Evolutionary conservation across 257 asterid genomes (phyloP).

Genomic region (Solanum gandarillasii): DNA sequence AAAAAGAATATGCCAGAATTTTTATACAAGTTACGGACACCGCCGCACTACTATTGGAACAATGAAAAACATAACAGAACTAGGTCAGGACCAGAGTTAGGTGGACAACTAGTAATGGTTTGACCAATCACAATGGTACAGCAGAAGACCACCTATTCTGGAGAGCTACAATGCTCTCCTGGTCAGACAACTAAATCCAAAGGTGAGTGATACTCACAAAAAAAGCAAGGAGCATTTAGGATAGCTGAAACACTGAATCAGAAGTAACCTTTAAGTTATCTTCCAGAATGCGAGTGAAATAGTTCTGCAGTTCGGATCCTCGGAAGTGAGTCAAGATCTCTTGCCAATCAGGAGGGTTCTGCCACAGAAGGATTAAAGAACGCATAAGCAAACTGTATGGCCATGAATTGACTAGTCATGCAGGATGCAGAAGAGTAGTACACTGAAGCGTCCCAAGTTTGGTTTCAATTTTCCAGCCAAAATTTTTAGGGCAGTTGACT

Average conservation of each 20-base stretch:
- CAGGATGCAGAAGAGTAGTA: constrained; percentile 10
- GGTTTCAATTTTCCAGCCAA: constrained; percentile 97
- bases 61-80: background rate
- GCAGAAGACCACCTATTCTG: background rate
- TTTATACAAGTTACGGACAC: background rate
- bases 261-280: constrained; percentile 79
- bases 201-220: background rate
- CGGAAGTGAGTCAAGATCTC: constrained; percentile 93
- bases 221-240: background rate
- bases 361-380: constrained; percentile 18
- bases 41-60: background rate
- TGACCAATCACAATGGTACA: background rate
- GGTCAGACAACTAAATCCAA: background rate
- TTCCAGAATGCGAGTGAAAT: constrained; percentile 93
- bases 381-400: constrained; percentile 8
- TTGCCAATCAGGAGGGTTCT: constrained; percentile 99
- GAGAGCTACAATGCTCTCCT: background rate
- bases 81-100: background rate
- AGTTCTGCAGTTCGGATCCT: constrained; percentile 97
- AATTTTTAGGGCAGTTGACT: constrained; percentile 88
- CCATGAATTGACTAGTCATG: background rate
- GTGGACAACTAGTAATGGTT: background rate
- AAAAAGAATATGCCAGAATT: background rate
- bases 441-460: constrained; percentile 87
- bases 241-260: background rate